Evolutionary conservation across 78 protist species (phyloP).

Genomic region (Pelomyxa schiedti): DNA sequence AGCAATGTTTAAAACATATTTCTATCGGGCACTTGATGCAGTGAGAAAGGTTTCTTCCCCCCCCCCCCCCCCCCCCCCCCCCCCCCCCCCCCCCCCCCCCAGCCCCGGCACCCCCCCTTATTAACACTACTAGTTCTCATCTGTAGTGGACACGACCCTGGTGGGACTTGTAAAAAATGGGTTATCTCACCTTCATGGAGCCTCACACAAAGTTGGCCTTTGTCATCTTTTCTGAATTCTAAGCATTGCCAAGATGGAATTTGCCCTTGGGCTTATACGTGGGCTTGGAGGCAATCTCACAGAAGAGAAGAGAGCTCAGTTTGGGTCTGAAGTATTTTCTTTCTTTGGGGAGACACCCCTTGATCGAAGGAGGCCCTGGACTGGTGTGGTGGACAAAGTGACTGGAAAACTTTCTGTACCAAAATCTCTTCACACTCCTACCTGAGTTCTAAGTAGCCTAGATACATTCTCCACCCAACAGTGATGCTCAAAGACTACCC

Average conservation of each 20-base stretch:
- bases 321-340: background rate
- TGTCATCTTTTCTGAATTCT: conserved; percentile 31
- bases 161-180: conserved; percentile 35
- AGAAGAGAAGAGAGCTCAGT: background rate
- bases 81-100: too few species aligned
- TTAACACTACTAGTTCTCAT: too few species aligned
- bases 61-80: too few species aligned
- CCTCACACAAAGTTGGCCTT: conserved; percentile 10
- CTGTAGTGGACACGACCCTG: background rate
- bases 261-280: conserved; percentile 31
- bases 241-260: conserved; percentile 15
- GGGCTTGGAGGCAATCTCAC: conserved; percentile 36
- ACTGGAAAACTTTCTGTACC: background rate
- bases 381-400: background rate
- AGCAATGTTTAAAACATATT: background rate
- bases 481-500: conserved; percentile 2
- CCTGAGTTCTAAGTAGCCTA: too few species aligned
- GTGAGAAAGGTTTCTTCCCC: background rate
- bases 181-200: conserved; percentile 39
- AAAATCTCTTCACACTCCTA: background rate
- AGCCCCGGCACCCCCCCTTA: too few species aligned
- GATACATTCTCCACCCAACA: too few species aligned
- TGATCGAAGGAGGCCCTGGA: background rate
- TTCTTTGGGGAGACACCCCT: conserved; percentile 9
- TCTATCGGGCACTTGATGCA: background rate